phyloP scores from a whole-genome alignment of 805 yeast species.

The Millerozyma miso region DNA sequence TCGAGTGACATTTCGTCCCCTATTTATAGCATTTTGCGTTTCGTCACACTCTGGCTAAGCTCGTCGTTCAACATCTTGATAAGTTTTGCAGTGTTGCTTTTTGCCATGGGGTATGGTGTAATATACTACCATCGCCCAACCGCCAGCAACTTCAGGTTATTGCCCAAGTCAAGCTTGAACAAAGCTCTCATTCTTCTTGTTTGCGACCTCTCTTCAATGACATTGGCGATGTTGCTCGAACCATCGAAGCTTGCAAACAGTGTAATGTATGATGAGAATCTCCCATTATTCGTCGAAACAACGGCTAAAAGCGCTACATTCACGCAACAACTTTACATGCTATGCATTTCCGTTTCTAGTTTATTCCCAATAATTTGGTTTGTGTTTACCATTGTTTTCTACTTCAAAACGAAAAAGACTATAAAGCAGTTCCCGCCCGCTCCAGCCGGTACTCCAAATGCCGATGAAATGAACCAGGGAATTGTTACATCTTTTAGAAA shows the following conservation, averaged over 20 bases:
- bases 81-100: slow-evolving; percentile 17
- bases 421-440: slow-evolving; percentile 27
- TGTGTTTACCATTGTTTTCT: slow-evolving; percentile 13
- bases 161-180: slow-evolving; percentile 13
- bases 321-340: neutral
- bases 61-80: slow-evolving; percentile 4
- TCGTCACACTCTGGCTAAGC: slow-evolving; percentile 4
- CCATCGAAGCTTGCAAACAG: neutral
- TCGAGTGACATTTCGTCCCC: slow-evolving; percentile 1
- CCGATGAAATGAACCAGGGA: slow-evolving; percentile 7
- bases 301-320: neutral
- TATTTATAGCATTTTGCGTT: slow-evolving; percentile 2
- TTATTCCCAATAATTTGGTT: slow-evolving; percentile 12
- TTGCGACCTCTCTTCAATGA: neutral
- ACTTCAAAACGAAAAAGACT: slow-evolving; percentile 23
- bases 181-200: slow-evolving; percentile 6
- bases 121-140: slow-evolving; percentile 21
- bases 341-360: neutral
- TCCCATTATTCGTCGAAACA: neutral
- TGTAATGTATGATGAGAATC: neutral
- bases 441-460: slow-evolving; percentile 9
- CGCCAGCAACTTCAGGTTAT: slow-evolving; percentile 18
- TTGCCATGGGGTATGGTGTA: slow-evolving; percentile 35
- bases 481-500: slow-evolving; percentile 19
- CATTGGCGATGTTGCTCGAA: neutral